These are phyloP conservation scores for Amphirosellinia nigrospora DNA, from an alignment of 495 filamentous ascomycete genomes.

Conservation along the genomic window DNA sequence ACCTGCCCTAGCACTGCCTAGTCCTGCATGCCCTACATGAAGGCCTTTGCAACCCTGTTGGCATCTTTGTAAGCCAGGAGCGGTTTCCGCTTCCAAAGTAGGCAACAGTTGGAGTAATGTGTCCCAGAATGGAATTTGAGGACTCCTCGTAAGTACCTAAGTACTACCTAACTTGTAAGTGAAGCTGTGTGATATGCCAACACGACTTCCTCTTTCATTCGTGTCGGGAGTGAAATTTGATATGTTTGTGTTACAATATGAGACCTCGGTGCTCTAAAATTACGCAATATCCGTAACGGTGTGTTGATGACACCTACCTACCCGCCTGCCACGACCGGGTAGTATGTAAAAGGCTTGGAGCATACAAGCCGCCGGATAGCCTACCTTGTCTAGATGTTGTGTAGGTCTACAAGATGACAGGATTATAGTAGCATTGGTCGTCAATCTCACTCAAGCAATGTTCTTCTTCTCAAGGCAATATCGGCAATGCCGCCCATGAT, in stretches of 20 bases:
- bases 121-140: background rate
- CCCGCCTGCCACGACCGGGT: too few species aligned
- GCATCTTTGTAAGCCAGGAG: background rate
- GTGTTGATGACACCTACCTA: background rate
- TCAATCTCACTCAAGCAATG: background rate
- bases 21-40: background rate
- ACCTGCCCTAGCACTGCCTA: constrained; percentile 2
- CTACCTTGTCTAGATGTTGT: background rate
- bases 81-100: background rate
- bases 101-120: background rate
- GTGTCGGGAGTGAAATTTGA: background rate
- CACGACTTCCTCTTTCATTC: background rate
- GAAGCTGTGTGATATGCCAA: background rate
- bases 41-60: background rate
- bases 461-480: background rate
- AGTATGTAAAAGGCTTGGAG: background rate
- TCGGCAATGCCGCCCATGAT: background rate
- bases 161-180: background rate
- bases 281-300: background rate
- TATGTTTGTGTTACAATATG: background rate
- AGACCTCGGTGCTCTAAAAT: background rate
- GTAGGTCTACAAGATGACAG: background rate
- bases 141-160: background rate
- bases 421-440: background rate
- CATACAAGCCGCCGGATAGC: background rate